Base-by-base conservation (phyloP, 2,329 filamentous ascomycete species). In the Calonectria leucothoes region DNA sequence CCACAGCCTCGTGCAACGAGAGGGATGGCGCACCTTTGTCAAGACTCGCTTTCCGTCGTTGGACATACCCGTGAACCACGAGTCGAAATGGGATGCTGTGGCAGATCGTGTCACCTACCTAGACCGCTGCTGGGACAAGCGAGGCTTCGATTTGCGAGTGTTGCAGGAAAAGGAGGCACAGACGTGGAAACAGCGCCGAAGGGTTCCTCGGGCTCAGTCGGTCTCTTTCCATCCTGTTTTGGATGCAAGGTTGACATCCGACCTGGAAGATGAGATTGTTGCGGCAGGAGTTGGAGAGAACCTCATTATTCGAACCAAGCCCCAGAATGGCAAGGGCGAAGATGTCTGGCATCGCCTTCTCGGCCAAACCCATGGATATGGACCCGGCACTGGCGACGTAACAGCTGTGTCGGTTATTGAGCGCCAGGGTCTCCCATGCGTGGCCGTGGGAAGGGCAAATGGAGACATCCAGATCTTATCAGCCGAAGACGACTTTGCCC, bases 201-300 rank as follows among this genome's bases (percentile, higher is more conserved):
- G 76, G 37, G 57, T 73, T 0, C 77, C 74, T 2, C 77, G 76
- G 1, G 76, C 74, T 6, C 85, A 86, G 77, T 83, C 82, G 1
- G 82, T 86, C 4, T 80, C 82, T 0, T 89, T 87, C n/a, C 86
- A 88, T 37, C 82, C 88, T 6, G 83, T 89, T 5, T 81, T 91
- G 10, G 88, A 89, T 69, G 88, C 87, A 7, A 78, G 84, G 31
- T 79, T 85, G 8, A 79, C 84, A 33, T 78, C 82, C 6, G 80
- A 79, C 15, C 80, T 81, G n/a, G 81, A 81, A 6, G 80, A 86
- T 31, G 89, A 91, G 79, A 74, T 89, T 15, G 82, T 90, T 0
- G 85, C 87, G 2, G 89, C 86, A 82, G 89, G 89, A 0, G 87
- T 86, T 0, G 89, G 89, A 0, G 88, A 91, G 79, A 85, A 90